phyloP scores from a whole-genome alignment of 1,284 basidiomycete genomes.

The Paramarasmius palmivorus region DNA sequence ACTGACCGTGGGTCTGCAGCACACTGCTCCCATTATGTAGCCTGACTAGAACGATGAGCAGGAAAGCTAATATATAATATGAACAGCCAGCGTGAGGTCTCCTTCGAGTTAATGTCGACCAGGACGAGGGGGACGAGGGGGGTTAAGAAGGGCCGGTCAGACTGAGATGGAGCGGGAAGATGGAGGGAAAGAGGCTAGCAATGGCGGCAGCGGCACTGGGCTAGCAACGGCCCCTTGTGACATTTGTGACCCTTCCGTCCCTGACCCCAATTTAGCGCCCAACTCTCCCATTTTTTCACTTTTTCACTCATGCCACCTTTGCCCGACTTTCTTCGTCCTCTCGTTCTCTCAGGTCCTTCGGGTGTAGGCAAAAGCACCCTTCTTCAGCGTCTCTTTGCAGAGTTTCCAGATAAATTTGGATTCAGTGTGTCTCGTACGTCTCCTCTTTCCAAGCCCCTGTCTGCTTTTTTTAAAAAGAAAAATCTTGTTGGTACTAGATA shows the following conservation, averaged over 20 bases:
- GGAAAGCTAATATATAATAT: constrained; percentile 2
- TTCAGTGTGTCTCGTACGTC: constrained; percentile 92
- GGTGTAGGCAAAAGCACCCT: constrained; percentile 96
- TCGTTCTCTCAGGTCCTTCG: constrained; percentile 53
- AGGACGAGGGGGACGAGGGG: too few relatives aligned
- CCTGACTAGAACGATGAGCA: constrained; percentile 1
- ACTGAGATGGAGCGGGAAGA: too few relatives aligned
- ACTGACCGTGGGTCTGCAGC: constrained; percentile 77
- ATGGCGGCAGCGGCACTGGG: too few relatives aligned
- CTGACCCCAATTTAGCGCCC: not conserved
- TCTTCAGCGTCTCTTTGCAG: constrained; percentile 80
- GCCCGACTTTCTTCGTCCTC: constrained; percentile 43
- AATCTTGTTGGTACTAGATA: constrained; percentile 69
- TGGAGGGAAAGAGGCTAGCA: too few relatives aligned
- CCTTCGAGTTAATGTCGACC: too few relatives aligned
- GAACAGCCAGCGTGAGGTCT: not conserved
- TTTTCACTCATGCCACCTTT: constrained; percentile 7
- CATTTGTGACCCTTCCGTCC: not conserved
- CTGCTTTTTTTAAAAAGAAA: constrained; percentile 16
- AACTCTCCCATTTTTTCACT: not conserved
- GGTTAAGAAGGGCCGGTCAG: too few relatives aligned
- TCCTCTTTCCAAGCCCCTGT: constrained; percentile 11
- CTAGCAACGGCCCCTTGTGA: too few relatives aligned
- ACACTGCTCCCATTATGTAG: constrained; percentile 74
- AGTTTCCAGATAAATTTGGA: constrained; percentile 85